phyloP scores from a whole-genome alignment of 1,139 yeast genomes.

The Taphrina pruni region DNA sequence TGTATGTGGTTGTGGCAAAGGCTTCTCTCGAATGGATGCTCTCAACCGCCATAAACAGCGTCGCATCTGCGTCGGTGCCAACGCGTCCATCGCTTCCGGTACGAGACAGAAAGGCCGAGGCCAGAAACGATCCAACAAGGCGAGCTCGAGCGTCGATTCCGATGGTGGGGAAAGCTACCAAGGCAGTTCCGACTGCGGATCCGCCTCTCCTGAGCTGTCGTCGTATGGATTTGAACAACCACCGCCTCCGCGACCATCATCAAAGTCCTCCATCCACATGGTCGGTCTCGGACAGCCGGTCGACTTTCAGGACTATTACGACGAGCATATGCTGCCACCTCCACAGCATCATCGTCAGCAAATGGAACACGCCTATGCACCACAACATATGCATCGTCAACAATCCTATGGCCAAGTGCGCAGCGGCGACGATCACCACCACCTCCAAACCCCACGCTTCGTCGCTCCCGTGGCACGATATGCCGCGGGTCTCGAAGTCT shows the following conservation, averaged over 20 bases:
- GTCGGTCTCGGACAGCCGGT: constrained; percentile 5
- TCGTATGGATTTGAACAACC: constrained; percentile 5
- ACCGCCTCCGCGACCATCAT: neutral
- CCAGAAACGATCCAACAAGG: neutral
- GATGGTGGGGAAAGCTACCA: constrained; percentile 4
- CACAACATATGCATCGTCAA: constrained; percentile 6
- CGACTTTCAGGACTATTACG: constrained; percentile 8
- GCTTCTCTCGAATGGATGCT: constrained; percentile 88
- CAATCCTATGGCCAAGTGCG: neutral
- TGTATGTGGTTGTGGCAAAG: constrained; percentile 88
- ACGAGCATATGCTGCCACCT: neutral
- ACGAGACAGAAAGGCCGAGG: neutral
- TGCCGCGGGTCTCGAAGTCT: constrained; percentile 5
- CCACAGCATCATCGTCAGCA: neutral
- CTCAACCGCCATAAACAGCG: constrained; percentile 78
- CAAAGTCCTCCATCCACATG: neutral
- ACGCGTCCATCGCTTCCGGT: neutral
- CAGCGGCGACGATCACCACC: neutral
- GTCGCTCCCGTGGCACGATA: constrained; percentile 20
- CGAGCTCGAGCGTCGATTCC: constrained; percentile 18
- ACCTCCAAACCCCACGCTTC: neutral
- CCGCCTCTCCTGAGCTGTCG: constrained; percentile 11
- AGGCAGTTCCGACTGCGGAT: constrained; percentile 18
- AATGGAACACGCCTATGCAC: neutral
- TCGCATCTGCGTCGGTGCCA: constrained; percentile 70